Percentiles rank a stretch among this genome's conserved stretches.
These are phyloP conservation scores for Ciborinia camelliae DNA, from an alignment of 2,329 filamentous ascomycete species.

Conservation along the genomic window DNA sequence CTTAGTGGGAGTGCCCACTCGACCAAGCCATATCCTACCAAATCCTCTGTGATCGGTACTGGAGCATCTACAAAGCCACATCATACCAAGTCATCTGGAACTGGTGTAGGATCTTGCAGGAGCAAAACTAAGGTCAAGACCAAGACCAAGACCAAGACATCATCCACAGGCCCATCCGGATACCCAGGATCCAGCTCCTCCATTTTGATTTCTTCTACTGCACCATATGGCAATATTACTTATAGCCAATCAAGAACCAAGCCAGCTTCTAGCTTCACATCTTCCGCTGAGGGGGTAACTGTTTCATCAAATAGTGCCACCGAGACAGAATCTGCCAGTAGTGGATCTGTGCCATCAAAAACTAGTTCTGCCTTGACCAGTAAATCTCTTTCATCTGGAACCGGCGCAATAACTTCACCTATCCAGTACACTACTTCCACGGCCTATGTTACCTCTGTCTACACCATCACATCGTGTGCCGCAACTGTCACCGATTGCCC, in stretches of 20 bases:
- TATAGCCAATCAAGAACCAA: background rate
- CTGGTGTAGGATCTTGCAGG: background rate
- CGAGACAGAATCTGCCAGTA: background rate
- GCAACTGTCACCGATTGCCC: conserved; percentile 51
- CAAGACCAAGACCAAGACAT: conserved; percentile 20
- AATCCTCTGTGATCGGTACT: background rate
- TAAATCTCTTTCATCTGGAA: background rate
- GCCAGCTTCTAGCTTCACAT: background rate
- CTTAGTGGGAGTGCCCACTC: background rate
- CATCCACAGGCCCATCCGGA: background rate
- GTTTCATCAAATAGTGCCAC: background rate
- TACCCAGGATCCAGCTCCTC: background rate
- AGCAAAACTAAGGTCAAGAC: conserved; percentile 16
- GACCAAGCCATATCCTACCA: background rate
- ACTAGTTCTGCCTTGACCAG: background rate
- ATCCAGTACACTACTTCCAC: conserved; percentile 3
- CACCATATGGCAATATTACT: conserved; percentile 15
- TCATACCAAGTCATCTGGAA: background rate
- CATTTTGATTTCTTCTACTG: background rate
- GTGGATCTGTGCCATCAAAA: background rate
- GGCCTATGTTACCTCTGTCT: conserved; percentile 48
- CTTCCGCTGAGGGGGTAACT: conserved; percentile 6
- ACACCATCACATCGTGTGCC: conserved; percentile 51
- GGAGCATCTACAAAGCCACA: background rate
- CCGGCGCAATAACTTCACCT: background rate